phyloP scores from a whole-genome alignment of 768 basidiomycete species.

The Strobilomyces echinocephalus region DNA sequence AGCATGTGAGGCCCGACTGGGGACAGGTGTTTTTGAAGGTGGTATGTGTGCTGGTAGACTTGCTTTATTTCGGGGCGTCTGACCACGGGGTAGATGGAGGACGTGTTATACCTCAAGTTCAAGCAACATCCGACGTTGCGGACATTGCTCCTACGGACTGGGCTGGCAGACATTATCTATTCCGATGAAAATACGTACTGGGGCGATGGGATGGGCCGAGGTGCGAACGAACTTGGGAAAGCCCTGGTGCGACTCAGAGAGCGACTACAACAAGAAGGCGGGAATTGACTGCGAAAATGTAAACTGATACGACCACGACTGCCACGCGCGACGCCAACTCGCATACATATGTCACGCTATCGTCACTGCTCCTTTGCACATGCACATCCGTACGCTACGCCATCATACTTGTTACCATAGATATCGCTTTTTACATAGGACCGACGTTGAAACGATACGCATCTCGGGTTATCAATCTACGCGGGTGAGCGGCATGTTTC shows the following conservation, averaged over 20 bases:
- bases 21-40: conserved; percentile 42
- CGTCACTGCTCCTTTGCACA: too few relatives aligned
- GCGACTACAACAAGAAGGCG: conserved; percentile 34
- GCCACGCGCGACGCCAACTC: too few relatives aligned
- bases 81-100: conserved; percentile 45
- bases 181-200: conserved; percentile 59
- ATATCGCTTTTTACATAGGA: too few relatives aligned
- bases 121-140: conserved; percentile 62
- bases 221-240: conserved; percentile 61
- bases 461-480: too few relatives aligned
- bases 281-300: neutral
- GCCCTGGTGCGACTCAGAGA: conserved; percentile 54
- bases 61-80: neutral
- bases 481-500: too few relatives aligned
- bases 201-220: conserved; percentile 55
- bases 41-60: conserved; percentile 37
- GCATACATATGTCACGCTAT: too few relatives aligned
- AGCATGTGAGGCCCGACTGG: conserved; percentile 54
- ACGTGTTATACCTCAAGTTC: conserved; percentile 65
- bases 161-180: conserved; percentile 47
- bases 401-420: too few relatives aligned
- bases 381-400: too few relatives aligned
- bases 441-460: too few relatives aligned
- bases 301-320: neutral
- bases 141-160: conserved; percentile 50